Evolutionary conservation across 2,329 filamentous ascomycete species (phyloP), one percentile per base, ranked within the genome.

Genomic region (Ophiostoma australiae): DNA sequence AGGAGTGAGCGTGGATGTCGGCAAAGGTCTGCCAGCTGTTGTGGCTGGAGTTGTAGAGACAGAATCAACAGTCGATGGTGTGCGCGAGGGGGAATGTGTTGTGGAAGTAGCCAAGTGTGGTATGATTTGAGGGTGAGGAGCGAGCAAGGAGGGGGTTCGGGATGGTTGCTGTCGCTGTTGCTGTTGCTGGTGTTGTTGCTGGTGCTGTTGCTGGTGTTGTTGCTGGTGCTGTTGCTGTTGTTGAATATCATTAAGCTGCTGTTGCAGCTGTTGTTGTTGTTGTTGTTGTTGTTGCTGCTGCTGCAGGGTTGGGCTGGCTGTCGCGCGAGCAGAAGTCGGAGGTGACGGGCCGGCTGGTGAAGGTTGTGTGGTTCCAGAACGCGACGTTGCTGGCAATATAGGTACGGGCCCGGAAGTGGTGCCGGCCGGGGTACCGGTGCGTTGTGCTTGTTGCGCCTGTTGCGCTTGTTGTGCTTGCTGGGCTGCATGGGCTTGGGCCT

Each of bases 371-470:
- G 61, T 48, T 1, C 13, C 27, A 20, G 70, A 65, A 11, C 70
- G 70, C 23, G 70, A 33, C 3, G 68, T 70, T 5, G 70, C 67
- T 2, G 71, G 69, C 20, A 70, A 44, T 20, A 71, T 63, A 58
- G 69, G 69, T 13, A 69, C 71, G 33, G 58, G 61, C 15, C 65
- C 70, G 2, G 33, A 37, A 13, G 61, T 58, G 1, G 71, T 66
- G 44, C 33, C 35, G 2, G 33, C n/a, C 11, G 61, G 67, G 1
- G 71, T 66, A 35, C 33, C 27, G 13, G 70, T 52, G 20, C 41
- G 27, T 2, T 55, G 68, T 23, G 61, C n/a, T 69, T 71, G 67
- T 44, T 68, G 66, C 1, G 66, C 39, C 5, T 68, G 66, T 39
- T 48, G 44, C 8, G 48, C 48, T 33, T 39, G 55, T 27, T 44